Percentiles rank a stretch among this genome's conserved stretches.
phyloP scores from a whole-genome alignment of 257 asterid species.

The Thymus mandschuricus region DNA sequence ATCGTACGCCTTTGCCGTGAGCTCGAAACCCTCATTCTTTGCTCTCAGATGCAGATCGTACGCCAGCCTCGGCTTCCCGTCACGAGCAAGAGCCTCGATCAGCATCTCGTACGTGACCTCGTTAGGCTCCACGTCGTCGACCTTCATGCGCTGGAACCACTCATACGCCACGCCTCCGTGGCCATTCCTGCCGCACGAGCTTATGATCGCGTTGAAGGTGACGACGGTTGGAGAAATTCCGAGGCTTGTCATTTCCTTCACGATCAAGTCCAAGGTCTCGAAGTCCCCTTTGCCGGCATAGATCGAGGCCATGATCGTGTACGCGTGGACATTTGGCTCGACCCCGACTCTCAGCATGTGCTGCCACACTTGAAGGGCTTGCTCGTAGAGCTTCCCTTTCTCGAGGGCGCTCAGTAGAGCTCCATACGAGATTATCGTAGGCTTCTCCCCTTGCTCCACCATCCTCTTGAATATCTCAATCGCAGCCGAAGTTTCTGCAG shows the following conservation, averaged over 20 bases:
- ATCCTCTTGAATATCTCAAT: slow-evolving; percentile 83
- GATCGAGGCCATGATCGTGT: slow-evolving; percentile 91
- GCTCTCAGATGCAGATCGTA: slow-evolving; percentile 74
- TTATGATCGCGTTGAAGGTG: slow-evolving; percentile 88
- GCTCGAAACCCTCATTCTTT: slow-evolving; percentile 60
- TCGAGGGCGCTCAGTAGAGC: slow-evolving; percentile 94
- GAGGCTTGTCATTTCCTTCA: slow-evolving; percentile 58
- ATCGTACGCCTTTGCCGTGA: slow-evolving; percentile 78
- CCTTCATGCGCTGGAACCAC: slow-evolving; percentile 80
- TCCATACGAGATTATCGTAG: slow-evolving; percentile 81
- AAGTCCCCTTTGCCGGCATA: slow-evolving; percentile 66
- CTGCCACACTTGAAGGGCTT: slow-evolving; percentile 84
- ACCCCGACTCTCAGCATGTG: slow-evolving; percentile 80
- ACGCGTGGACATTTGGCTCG: slow-evolving; percentile 74
- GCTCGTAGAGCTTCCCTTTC: slow-evolving; percentile 88
- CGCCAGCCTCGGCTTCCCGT: slow-evolving; percentile 88
- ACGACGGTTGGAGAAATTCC: slow-evolving; percentile 83
- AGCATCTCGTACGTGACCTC: slow-evolving; percentile 75
- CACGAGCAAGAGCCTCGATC: slow-evolving; percentile 74
- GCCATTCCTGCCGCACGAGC: slow-evolving; percentile 56
- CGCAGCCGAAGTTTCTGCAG: slow-evolving; percentile 84
- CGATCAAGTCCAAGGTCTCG: slow-evolving; percentile 57
- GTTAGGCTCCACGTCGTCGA: slow-evolving; percentile 56
- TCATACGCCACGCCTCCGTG: slow-evolving; percentile 64
- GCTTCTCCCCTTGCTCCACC: slow-evolving; percentile 87